These are phyloP conservation scores for Leishmania braziliensis DNA, from an alignment of 208 protist genomes.

Conservation along the genomic window DNA sequence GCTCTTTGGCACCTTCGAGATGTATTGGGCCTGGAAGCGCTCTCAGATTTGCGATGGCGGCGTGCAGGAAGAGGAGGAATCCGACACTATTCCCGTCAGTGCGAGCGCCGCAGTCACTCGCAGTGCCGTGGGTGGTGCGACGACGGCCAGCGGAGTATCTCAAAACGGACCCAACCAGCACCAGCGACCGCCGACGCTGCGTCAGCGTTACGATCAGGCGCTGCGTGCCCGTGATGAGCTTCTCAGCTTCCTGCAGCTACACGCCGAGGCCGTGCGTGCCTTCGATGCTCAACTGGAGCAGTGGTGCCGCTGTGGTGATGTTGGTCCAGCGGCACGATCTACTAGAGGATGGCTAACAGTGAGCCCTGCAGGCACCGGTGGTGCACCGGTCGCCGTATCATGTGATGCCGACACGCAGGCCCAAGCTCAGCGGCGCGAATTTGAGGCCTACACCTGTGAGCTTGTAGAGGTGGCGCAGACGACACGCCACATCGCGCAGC, in stretches of 20 bases:
- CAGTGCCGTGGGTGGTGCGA: background rate
- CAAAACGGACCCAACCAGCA: background rate
- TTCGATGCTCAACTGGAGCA: conserved; percentile 27
- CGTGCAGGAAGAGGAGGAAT: background rate
- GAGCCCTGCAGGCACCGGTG: background rate
- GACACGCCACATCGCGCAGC: conserved; percentile 17
- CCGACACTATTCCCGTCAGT: background rate
- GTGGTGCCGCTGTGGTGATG: conserved; percentile 2
- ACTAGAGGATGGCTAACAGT: background rate
- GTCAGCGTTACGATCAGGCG: conserved; percentile 31
- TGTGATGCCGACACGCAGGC: background rate
- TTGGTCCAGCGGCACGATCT: background rate
- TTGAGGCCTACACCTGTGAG: conserved; percentile 16
- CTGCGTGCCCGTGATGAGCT: conserved; percentile 25
- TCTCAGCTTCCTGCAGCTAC: conserved; percentile 24
- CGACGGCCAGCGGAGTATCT: background rate
- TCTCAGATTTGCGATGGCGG: conserved; percentile 1
- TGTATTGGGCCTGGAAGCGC: conserved; percentile 33
- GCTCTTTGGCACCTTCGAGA: conserved; percentile 29
- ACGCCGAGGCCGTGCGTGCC: conserved; percentile 29
- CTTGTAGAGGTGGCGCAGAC: conserved; percentile 33
- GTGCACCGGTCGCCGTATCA: background rate
- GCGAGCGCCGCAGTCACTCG: background rate
- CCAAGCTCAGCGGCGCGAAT: conserved; percentile 6
- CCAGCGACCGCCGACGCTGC: conserved; percentile 18